A percentile compares a stretch with the other conserved stretches of the same genome.
These are phyloP conservation scores for Dorcoceras hygrometricum DNA, from an alignment of 257 asterid species.

Conservation along the genomic window DNA sequence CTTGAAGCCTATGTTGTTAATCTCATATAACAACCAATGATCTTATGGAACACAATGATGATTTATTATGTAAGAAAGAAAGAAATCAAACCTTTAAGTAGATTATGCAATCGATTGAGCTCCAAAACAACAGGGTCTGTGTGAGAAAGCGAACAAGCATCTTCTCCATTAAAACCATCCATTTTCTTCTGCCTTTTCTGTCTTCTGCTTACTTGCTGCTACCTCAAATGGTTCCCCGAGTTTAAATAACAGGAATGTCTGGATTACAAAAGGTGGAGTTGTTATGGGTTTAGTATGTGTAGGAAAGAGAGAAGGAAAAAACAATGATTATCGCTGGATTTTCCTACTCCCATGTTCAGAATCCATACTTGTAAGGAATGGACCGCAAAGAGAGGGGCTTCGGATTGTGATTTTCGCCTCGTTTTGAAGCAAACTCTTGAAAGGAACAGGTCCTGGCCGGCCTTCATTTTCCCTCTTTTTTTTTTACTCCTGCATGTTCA, in stretches of 20 bases:
- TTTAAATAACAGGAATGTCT: constrained; percentile 29
- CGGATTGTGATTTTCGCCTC: constrained; percentile 29
- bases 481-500: too few species aligned
- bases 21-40: too few species aligned
- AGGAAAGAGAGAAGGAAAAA: constrained; percentile 18
- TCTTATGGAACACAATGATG: too few species aligned
- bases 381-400: constrained; percentile 63
- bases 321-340: constrained; percentile 12
- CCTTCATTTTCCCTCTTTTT: constrained; percentile 23
- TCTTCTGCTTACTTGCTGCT: constrained; percentile 10
- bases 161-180: constrained; percentile 40
- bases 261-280: constrained; percentile 32
- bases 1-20: too few species aligned
- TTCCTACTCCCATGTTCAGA: constrained; percentile 32
- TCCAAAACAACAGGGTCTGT: constrained; percentile 73
- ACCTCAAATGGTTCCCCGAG: constrained; percentile 28
- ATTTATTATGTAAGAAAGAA: constrained; percentile 4
- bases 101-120: constrained; percentile 68
- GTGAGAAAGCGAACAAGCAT: constrained; percentile 40
- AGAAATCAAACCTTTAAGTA: constrained; percentile 62
- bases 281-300: constrained; percentile 37
- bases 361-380: constrained; percentile 56
- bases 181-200: neutral
- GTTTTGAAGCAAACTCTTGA: constrained; percentile 60
- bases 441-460: constrained; percentile 32